Evolutionary conservation across 257 asterid species (phyloP), one percentile per base, ranked within the genome.

Genomic region (Scutellaria baicalensis): DNA sequence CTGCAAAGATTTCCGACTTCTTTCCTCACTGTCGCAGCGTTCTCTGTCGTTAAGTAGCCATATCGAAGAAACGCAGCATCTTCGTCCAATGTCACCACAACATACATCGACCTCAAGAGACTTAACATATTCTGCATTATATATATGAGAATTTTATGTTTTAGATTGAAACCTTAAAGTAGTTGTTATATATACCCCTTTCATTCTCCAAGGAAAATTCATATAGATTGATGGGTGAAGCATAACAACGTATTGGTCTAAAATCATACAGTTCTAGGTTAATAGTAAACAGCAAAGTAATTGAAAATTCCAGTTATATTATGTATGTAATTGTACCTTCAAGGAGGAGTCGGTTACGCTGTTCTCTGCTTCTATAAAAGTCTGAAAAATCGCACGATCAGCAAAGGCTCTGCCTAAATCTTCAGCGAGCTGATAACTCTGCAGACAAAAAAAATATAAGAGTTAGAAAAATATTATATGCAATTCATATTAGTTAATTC

Each of bases 361-460:
- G 52, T 85, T 83, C 83, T 93, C 99, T 13, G 90, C 96, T 35
- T 91, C 95, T 45, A 84, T 14, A 69, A 85, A 82, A 50, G 85
- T 82, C 78, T 80, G 86, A 20, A 89, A 78, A 70, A 86, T 88
- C 55, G 95, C 76, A 13, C 91, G 87, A 69, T 93, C 99, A 2
- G 96, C 72, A 77, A 78, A 93, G 43, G 99, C 97, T 81, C 85
- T 84, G 67, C 97, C 99, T 68, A 93, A 77, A 80, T 93, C 99
- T 85, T 87, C 99, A 62, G 99, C 99, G 44, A 93, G 90, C 81
- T 89, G 96, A 70, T 93, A 88, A 69, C 87, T 83, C 99, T 91
- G 96, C 68, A 59, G 21, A 21, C 64, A 35, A 47, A 44, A 35
- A 59, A 59, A 43, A 31, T 49, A 52, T 49, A 64, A 31, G 63